Evolutionary conservation across 345 rosid genomes (phyloP).

Genomic region (Hibiscus syriacus): DNA sequence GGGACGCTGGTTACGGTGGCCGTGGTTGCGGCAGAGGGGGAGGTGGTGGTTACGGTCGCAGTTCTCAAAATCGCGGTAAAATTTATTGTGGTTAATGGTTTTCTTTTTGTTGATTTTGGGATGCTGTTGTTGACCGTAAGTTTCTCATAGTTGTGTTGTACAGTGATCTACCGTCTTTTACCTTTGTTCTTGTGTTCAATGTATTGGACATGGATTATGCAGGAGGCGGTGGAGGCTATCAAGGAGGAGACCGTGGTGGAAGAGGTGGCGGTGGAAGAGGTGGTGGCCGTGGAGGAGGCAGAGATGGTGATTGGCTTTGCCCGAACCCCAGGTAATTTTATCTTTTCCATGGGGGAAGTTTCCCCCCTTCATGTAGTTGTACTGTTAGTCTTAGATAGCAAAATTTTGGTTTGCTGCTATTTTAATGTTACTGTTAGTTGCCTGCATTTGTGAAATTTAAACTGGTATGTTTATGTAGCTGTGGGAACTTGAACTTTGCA

Average conservation of each 20-base stretch:
- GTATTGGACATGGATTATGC: not conserved
- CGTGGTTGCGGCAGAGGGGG: constrained; percentile 44
- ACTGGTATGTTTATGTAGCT: constrained; percentile 51
- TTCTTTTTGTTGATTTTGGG: constrained; percentile 16
- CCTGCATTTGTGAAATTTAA: constrained; percentile 15
- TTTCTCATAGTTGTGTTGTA: not conserved
- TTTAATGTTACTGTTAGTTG: not conserved
- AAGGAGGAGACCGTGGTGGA: constrained; percentile 82
- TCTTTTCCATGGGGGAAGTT: not conserved
- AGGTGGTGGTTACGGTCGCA: constrained; percentile 53
- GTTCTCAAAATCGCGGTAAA: constrained; percentile 38
- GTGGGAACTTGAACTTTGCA: constrained; percentile 95
- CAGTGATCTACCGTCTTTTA: not conserved
- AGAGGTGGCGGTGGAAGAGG: constrained; percentile 22
- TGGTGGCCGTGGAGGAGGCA: constrained; percentile 70
- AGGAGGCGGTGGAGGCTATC: constrained; percentile 43
- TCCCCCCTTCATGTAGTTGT: not conserved
- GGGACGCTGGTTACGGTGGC: constrained; percentile 34
- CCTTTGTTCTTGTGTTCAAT: not conserved
- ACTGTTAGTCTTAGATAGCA: not conserved
- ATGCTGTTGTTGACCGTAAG: not conserved
- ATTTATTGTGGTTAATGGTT: constrained; percentile 6
- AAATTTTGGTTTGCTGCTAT: not conserved
- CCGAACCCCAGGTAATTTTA: constrained; percentile 67
- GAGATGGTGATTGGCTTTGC: constrained; percentile 95